Conservation (phyloP, 345 rosid genomes). For the Bruguiera parviflora region DNA sequence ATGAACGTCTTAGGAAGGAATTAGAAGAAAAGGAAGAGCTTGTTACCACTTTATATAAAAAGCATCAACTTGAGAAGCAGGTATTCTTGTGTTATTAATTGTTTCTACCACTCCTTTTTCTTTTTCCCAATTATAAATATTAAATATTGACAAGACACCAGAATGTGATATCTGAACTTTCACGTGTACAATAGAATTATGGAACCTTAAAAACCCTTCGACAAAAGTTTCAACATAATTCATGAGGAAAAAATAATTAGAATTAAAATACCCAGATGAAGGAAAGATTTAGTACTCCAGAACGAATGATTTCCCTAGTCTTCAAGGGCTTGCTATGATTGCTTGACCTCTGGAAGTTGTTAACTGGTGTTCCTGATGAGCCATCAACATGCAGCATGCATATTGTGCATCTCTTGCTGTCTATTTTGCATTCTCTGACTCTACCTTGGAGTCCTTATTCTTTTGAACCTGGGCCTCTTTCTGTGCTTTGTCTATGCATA, state of each 20-base stretch:
- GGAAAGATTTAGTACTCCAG: too few species aligned
- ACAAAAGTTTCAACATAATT: too few species aligned
- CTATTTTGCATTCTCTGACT: neutral
- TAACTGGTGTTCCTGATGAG: neutral
- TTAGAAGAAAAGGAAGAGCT: conserved; percentile 75
- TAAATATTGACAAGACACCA: neutral
- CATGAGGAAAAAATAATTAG: too few species aligned
- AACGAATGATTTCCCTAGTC: too few species aligned
- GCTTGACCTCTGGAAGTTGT: neutral
- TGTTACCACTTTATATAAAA: conserved; percentile 64
- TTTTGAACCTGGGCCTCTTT: neutral
- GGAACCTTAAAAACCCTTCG: too few species aligned
- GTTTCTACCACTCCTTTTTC: neutral
- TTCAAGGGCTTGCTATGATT: neutral
- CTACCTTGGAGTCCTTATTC: neutral
- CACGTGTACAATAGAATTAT: too few species aligned
- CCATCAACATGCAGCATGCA: neutral
- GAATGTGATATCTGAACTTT: neutral
- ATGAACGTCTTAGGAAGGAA: conserved; percentile 73
- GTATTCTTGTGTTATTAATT: conserved; percentile 28
- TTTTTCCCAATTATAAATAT: neutral
- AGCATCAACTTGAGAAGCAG: conserved; percentile 96
- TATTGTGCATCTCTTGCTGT: neutral
- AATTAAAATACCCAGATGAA: too few species aligned
- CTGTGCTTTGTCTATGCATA: neutral